phyloP scores from a whole-genome alignment of 495 filamentous ascomycete genomes.

The Podospora sp. region DNA sequence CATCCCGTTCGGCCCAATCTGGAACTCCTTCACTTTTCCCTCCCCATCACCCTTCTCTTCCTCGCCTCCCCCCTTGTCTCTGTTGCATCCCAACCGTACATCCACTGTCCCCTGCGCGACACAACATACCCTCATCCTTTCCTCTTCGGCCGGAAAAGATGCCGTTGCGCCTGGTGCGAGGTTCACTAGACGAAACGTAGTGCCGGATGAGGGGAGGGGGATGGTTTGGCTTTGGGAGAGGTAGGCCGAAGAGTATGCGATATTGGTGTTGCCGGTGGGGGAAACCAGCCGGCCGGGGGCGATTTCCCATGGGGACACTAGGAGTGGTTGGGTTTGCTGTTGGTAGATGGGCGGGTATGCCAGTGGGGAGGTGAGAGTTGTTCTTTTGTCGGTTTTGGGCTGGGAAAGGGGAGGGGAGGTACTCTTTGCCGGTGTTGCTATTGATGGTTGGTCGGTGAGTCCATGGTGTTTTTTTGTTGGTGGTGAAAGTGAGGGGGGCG shows the following conservation, averaged over 20 bases:
- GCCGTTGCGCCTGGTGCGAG: neutral
- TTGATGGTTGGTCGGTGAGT: no score
- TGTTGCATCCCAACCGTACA: neutral
- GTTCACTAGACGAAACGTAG: neutral
- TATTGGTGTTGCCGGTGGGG: neutral
- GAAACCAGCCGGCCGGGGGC: neutral
- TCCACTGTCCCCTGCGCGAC: neutral
- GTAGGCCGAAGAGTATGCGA: neutral
- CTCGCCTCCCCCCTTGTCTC: slow-evolving; percentile 2
- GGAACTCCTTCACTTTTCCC: slow-evolving; percentile 5
- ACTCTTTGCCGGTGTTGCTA: neutral
- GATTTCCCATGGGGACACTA: neutral
- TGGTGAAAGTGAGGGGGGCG: neutral
- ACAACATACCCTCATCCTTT: neutral
- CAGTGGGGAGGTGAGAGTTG: no score
- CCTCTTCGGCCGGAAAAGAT: neutral
- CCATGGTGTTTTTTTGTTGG: neutral
- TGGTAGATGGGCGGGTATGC: neutral
- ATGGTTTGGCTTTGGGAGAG: neutral
- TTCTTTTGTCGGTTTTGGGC: no score
- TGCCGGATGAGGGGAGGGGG: slow-evolving; percentile 4
- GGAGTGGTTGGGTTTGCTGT: neutral
- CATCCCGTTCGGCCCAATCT: slow-evolving; percentile 23
- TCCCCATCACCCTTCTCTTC: neutral
- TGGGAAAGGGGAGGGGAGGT: no score